Evolutionary conservation across 805 yeast species (phyloP).

Genomic region (Grigorovia yakushimaensis): DNA sequence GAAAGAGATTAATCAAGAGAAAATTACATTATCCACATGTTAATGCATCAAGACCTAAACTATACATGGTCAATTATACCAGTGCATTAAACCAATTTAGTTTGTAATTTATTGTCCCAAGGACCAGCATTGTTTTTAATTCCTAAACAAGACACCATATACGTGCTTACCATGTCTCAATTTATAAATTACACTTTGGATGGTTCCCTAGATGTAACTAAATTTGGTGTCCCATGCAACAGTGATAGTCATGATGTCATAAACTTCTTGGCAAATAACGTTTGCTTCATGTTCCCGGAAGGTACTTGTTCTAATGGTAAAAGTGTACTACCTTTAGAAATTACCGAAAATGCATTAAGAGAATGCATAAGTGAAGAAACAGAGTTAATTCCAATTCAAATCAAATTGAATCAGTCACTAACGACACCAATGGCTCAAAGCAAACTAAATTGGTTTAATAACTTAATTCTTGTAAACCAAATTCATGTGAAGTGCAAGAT

Average conservation of each 20-base stretch:
- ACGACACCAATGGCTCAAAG: slow-evolving; percentile 25
- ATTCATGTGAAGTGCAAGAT: slow-evolving; percentile 18
- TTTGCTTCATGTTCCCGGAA: slow-evolving; percentile 55
- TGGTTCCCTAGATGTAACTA: slow-evolving; percentile 16
- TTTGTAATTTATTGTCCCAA: slow-evolving; percentile 25
- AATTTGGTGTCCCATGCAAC: slow-evolving; percentile 8
- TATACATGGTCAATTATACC: slow-evolving; percentile 40
- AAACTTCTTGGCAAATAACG: slow-evolving; percentile 10
- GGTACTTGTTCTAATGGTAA: slow-evolving; percentile 84
- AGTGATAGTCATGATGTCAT: slow-evolving; percentile 21
- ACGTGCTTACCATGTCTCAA: slow-evolving; percentile 10
- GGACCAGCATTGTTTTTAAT: slow-evolving; percentile 15
- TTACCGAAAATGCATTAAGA: slow-evolving; percentile 16
- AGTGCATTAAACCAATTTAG: slow-evolving; percentile 39
- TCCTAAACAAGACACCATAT: slow-evolving; percentile 11
- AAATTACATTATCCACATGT: background rate
- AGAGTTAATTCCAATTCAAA: slow-evolving; percentile 15
- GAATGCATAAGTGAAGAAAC: background rate
- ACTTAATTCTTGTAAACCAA: slow-evolving; percentile 11
- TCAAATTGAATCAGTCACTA: slow-evolving; percentile 25
- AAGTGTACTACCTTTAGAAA: slow-evolving; percentile 51
- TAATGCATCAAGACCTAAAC: background rate
- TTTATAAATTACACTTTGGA: slow-evolving; percentile 15
- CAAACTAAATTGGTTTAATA: background rate
- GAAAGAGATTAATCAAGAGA: slow-evolving; percentile 25